phyloP scores from a whole-genome alignment of 306 rosid genomes.

The Inga oerstediana region DNA sequence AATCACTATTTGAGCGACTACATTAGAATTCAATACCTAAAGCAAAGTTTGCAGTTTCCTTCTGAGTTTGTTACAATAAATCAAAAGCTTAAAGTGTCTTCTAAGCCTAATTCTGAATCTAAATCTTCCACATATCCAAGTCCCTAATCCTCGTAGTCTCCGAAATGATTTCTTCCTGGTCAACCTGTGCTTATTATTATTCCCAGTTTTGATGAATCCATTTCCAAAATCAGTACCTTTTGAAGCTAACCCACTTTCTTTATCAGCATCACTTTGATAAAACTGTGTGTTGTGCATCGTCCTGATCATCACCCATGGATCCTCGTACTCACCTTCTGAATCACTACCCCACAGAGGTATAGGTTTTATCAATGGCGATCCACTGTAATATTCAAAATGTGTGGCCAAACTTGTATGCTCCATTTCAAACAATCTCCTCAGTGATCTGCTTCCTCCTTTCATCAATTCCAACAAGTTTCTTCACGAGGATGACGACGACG shows the following conservation, averaged over 20 bases:
- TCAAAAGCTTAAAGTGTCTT: conserved; percentile 48
- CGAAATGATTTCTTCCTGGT: conserved; percentile 64
- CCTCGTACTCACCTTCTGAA: conserved; percentile 47
- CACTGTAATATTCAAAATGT: conserved; percentile 62
- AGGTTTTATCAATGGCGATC: conserved; percentile 67
- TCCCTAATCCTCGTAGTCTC: conserved; percentile 61
- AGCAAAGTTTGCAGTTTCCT: not conserved
- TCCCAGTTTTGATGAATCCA: conserved; percentile 16
- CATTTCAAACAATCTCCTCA: conserved; percentile 87
- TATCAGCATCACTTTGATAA: conserved; percentile 30
- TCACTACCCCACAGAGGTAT: conserved; percentile 79
- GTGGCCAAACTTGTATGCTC: conserved; percentile 75
- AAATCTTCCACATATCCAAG: conserved; percentile 56
- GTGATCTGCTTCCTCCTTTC: conserved; percentile 72
- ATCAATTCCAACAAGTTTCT: conserved; percentile 68
- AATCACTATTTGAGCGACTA: not conserved
- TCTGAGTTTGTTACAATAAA: conserved; percentile 36
- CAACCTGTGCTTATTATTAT: conserved; percentile 33
- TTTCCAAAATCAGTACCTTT: conserved; percentile 42
- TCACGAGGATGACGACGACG: conserved; percentile 37
- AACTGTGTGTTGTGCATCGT: conserved; percentile 26
- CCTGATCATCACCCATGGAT: conserved; percentile 64
- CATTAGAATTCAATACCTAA: not conserved
- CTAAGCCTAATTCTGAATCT: conserved; percentile 46
- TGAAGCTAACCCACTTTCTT: conserved; percentile 43